Percentiles rank a stretch among this genome's conserved stretches.
phyloP scores from a whole-genome alignment of 139 green algal species.

The Penium margaritaceum region DNA sequence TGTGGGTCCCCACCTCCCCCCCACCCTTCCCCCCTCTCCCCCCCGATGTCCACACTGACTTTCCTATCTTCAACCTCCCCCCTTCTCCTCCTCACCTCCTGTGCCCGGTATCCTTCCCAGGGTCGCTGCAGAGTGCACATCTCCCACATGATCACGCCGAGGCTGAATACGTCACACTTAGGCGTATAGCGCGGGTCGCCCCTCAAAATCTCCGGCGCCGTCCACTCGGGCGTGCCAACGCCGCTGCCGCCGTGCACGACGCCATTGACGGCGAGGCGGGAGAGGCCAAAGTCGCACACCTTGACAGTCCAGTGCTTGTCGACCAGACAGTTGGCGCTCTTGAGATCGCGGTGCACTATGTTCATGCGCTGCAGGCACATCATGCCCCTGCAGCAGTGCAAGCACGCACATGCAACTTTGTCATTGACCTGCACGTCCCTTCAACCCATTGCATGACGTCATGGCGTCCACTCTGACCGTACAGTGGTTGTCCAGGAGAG shows the following conservation, averaged over 20 bases:
- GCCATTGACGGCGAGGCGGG: background rate
- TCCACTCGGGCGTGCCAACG: conserved; percentile 42
- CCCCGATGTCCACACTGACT: no score
- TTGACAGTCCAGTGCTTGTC: conserved; percentile 47
- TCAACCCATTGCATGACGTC: no score
- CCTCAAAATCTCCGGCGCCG: conserved; percentile 44
- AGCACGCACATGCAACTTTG: no score
- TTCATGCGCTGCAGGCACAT: conserved; percentile 42
- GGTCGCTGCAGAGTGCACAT: conserved; percentile 75
- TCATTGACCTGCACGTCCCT: no score
- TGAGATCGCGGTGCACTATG: conserved; percentile 50
- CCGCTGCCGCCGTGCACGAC: background rate
- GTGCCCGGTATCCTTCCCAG: no score
- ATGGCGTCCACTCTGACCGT: no score
- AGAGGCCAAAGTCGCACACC: conserved; percentile 45
- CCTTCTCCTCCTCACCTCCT: no score
- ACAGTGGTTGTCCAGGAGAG: no score
- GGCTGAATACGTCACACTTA: conserved; percentile 42
- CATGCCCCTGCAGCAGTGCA: conserved; percentile 43
- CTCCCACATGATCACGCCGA: conserved; percentile 59
- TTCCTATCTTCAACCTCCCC: no score
- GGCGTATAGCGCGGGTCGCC: conserved; percentile 12
- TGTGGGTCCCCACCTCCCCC: no score
- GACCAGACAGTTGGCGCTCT: conserved; percentile 45
- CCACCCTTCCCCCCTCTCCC: no score